Base-by-base conservation (phyloP, 2,329 filamentous ascomycete genomes). In the Aureobasidium sp. region DNA sequence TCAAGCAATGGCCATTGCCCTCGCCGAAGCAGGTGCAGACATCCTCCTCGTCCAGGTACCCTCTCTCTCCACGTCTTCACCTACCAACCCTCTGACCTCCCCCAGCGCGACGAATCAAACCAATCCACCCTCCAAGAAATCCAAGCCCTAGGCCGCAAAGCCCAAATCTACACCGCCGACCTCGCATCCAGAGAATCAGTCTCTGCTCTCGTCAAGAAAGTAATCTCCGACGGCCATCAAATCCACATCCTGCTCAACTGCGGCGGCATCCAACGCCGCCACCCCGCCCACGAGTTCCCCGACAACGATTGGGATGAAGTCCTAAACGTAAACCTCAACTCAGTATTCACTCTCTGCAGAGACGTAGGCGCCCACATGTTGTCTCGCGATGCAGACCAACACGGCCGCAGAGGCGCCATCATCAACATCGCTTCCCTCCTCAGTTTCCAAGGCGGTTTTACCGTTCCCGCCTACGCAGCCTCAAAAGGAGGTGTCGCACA, bases 371-470 rank as follows among this genome's bases (percentile, higher is more conserved):
- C 86, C 14, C 88, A 92, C 77, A 91, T 94, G 84, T 84, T 94
- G 32, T 71, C 74, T 1, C 82, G 86, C 39, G 66, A 71, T 3
- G 68, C 76, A 0, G 70, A 75, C 66, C 68, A 76, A 34, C 81
- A 79, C 5, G 81, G 81, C 57, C 82, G 86, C 42, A 78, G 82
- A 62, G 89, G 89, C 27, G 82, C 81, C 69, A 88, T 96, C 76
- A 88, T 96, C 78, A 96, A 96, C 76, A 85, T 95, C 61, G 91
- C 87, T 10, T 89, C 85, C 13, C 82, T 97, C 42, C 81, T 96
- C 41, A 85, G 85, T 50, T 93, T 93, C 80, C 89, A 96, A 72
- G 92, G 92, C 59, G 91, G 91, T 0, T 80, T 96, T 66, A 96
- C 88, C 0, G 90, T 96, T 1, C 91, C 91, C 0, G 91, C 91